These are phyloP conservation scores for Orbilia brochopaga DNA, from an alignment of 2,329 filamentous ascomycete genomes.

Conservation along the genomic window DNA sequence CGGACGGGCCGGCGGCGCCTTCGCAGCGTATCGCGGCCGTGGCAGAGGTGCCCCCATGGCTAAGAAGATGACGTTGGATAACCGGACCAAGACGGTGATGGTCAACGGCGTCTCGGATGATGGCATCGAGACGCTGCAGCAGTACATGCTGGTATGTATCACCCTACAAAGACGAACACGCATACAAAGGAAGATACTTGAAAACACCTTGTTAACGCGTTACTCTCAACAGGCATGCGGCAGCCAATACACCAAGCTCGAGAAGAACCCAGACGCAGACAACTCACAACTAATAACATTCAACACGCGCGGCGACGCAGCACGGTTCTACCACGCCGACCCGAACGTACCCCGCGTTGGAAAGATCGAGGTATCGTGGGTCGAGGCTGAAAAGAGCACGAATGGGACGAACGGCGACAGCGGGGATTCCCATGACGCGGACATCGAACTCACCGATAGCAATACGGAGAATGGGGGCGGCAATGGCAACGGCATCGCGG, in stretches of 20 bases:
- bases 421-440: constrained; percentile 11
- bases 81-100: constrained; percentile 72
- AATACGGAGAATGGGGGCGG: neutral
- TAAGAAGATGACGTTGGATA: constrained; percentile 70
- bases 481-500: constrained; percentile 3
- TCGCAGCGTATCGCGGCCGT: constrained; percentile 59
- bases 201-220: no score
- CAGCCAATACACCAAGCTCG: constrained; percentile 53
- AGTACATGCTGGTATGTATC: constrained; percentile 70
- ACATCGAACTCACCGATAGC: constrained; percentile 16
- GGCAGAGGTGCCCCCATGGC: constrained; percentile 59
- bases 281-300: constrained; percentile 63
- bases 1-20: constrained; percentile 58
- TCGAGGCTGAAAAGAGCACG: constrained; percentile 19
- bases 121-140: constrained; percentile 72
- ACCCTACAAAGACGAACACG: constrained; percentile 24
- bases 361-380: constrained; percentile 42
- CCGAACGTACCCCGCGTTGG: constrained; percentile 24
- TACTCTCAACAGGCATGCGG: constrained; percentile 50
- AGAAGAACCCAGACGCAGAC: constrained; percentile 53
- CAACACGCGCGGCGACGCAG: constrained; percentile 57
- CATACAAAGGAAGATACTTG: no score
- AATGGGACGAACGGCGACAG: neutral
- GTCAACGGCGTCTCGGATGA: constrained; percentile 69
- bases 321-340: constrained; percentile 35